Conservation (phyloP, 345 rosid genomes). For the Triadica sebifera region DNA sequence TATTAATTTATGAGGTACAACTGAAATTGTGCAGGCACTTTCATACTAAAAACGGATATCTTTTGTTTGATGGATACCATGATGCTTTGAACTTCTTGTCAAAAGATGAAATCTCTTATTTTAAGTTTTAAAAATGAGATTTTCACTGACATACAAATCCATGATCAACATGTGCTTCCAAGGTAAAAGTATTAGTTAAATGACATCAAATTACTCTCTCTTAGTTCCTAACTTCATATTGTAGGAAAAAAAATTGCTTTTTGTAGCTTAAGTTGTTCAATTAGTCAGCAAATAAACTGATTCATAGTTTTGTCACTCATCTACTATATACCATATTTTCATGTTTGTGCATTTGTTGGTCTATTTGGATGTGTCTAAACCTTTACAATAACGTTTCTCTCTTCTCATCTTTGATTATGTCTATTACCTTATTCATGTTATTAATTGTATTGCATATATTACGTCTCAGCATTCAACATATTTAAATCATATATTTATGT, state of each 20-base stretch:
- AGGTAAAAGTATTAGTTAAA: conserved; percentile 13
- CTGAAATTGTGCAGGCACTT: conserved; percentile 24
- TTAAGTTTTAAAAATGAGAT: conserved; percentile 22
- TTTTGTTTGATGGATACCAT: conserved; percentile 11
- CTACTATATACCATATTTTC: background rate
- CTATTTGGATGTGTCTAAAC: too few relatives aligned
- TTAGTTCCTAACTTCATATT: background rate
- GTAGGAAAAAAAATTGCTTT: background rate
- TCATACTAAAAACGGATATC: conserved; percentile 10
- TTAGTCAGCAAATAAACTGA: background rate
- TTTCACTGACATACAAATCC: conserved; percentile 22
- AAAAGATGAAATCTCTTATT: conserved; percentile 25
- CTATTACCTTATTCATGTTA: too few relatives aligned
- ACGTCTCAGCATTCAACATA: too few relatives aligned
- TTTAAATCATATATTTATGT: too few relatives aligned
- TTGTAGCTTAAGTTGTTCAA: background rate
- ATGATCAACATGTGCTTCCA: conserved; percentile 27
- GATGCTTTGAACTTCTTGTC: conserved; percentile 19
- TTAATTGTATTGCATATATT: too few relatives aligned
- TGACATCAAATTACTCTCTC: background rate
- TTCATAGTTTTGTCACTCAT: background rate
- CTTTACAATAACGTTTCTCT: too few relatives aligned
- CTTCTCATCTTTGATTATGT: too few relatives aligned
- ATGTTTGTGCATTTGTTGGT: too few relatives aligned
- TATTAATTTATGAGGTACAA: conserved; percentile 22